Conservation (phyloP, 2,329 filamentous ascomycete species). For the Kalmusia sp. region DNA sequence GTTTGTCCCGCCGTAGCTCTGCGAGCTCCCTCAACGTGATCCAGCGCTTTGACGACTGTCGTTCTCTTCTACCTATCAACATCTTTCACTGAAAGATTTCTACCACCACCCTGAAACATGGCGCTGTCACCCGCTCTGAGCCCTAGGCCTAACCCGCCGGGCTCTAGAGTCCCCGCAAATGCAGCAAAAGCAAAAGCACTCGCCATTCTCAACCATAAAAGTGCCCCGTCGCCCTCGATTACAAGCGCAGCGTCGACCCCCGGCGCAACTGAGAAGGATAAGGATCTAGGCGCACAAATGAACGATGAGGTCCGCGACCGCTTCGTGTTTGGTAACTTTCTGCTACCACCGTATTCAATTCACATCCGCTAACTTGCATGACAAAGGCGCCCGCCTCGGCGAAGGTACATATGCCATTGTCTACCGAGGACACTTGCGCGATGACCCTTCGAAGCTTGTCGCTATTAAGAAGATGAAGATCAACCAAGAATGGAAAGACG, state of each 20-base stretch:
- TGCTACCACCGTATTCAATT: not conserved
- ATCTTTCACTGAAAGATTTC: not conserved
- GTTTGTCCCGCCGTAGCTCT: slow-evolving; percentile 1
- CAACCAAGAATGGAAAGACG: slow-evolving; percentile 85
- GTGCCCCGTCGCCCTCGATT: slow-evolving; percentile 20
- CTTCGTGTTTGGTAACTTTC: slow-evolving; percentile 81
- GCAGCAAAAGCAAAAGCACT: slow-evolving; percentile 41
- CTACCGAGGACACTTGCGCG: slow-evolving; percentile 81
- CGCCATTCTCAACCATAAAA: slow-evolving; percentile 36
- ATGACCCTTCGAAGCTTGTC: slow-evolving; percentile 75
- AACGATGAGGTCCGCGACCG: slow-evolving; percentile 70
- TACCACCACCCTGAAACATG: slow-evolving; percentile 17
- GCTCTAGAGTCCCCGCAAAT: slow-evolving; percentile 14
- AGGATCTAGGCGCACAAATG: slow-evolving; percentile 56
- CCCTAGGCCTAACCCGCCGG: slow-evolving; percentile 34
- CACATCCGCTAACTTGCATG: slow-evolving; percentile 1
- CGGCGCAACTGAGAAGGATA: slow-evolving; percentile 39
- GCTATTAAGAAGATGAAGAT: slow-evolving; percentile 95
- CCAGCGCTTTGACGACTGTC: not conserved
- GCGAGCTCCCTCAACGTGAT: not conserved
- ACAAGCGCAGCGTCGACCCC: slow-evolving; percentile 23
- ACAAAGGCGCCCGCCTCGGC: slow-evolving; percentile 82
- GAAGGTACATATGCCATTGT: slow-evolving; percentile 98
- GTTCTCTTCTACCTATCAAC: not conserved
- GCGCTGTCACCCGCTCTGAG: slow-evolving; percentile 35